Base-by-base conservation (phyloP, 306 rosid species). In the Aeschynomene evenia region DNA sequence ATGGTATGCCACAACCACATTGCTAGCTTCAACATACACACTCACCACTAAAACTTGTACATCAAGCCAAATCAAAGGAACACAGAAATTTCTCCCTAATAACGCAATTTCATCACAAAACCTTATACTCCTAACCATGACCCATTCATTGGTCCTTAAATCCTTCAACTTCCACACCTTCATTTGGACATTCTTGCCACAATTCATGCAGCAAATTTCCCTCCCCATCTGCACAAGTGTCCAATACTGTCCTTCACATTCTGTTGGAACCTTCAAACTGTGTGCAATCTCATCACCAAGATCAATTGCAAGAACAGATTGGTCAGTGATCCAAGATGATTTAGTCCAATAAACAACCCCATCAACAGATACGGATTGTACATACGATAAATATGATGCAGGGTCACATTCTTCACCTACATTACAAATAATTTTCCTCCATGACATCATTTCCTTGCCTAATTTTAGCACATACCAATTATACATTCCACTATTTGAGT, bases 81-180 rank as follows among this genome's bases (percentile, higher is more conserved):
- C 0, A 8, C 1, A 70, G 18, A 54, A 40, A 4, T 29, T 26
- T 11, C 7, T 20, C 13, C 46, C 22, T 19, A 71, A 26, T 12
- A 70, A 56, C 40, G 56, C 31, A 28, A 56, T 58, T 29, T 71
- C 75, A 28, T 26, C 13, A 5, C 23, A 42, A 28, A 58, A 43
- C 0, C 16, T 43, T 19, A 71, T 29, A 26, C 43, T 70, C n/a
- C 16, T 56, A 54, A 56, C 55, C 66, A 40, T 9, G 15, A 40
- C 45, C 75, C 75, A 70, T 56, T 70, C 75, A 55, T 26, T 70
- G 4, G 31, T 70, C 2, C 24, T 42, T 28, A 70, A 70, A 56
- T 55, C 66, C 65, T 56, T 70, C 66, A 70, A 43, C 45, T 23
- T 14, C 75, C 75, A 70, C 1, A 39, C 66, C 56, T 70, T 70